A percentile compares a stretch with the other conserved stretches of the same genome.
Evolutionary conservation across 1,284 basidiomycete species (phyloP).

Genomic region (Marasmius sp.): DNA sequence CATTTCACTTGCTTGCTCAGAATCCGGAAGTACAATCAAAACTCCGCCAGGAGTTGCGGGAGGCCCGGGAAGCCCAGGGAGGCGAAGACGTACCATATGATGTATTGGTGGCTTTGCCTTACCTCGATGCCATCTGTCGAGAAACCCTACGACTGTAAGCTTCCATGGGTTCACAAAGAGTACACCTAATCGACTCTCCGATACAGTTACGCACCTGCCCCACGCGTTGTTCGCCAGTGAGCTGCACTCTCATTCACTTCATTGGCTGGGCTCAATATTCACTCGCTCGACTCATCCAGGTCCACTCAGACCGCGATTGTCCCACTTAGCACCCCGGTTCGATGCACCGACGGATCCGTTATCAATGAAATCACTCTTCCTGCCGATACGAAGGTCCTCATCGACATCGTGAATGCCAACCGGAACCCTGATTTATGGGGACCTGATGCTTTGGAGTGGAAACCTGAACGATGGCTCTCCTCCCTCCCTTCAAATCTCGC

Average conservation of each 20-base stretch:
- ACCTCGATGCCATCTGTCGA: constrained; percentile 33
- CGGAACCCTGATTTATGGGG: constrained; percentile 32
- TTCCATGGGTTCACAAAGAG: background rate
- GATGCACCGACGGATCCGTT: constrained; percentile 23
- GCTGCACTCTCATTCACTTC: background rate
- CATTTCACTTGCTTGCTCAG: constrained; percentile 22
- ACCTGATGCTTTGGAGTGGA: constrained; percentile 33
- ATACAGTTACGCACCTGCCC: constrained; percentile 18
- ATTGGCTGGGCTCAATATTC: too few relatives aligned
- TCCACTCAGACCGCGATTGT: constrained; percentile 19
- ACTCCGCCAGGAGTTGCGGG: constrained; percentile 23
- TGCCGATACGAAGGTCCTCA: constrained; percentile 22
- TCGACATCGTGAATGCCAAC: constrained; percentile 27
- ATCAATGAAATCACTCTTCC: constrained; percentile 26
- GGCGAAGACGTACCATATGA: constrained; percentile 24
- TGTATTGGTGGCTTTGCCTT: constrained; percentile 29
- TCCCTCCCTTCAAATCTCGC: constrained; percentile 22
- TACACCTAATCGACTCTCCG: background rate
- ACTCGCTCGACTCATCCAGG: constrained; percentile 5
- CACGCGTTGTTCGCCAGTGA: constrained; percentile 11
- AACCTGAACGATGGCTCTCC: constrained; percentile 33
- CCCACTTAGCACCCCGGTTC: constrained; percentile 22
- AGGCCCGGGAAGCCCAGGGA: constrained; percentile 11
- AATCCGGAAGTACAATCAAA: constrained; percentile 21
- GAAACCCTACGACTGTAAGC: constrained; percentile 28